A percentile compares a stretch with the other conserved stretches of the same genome.
phyloP scores from a whole-genome alignment of 2,329 filamentous ascomycete species.

The Cryphonectria nitschkei region DNA sequence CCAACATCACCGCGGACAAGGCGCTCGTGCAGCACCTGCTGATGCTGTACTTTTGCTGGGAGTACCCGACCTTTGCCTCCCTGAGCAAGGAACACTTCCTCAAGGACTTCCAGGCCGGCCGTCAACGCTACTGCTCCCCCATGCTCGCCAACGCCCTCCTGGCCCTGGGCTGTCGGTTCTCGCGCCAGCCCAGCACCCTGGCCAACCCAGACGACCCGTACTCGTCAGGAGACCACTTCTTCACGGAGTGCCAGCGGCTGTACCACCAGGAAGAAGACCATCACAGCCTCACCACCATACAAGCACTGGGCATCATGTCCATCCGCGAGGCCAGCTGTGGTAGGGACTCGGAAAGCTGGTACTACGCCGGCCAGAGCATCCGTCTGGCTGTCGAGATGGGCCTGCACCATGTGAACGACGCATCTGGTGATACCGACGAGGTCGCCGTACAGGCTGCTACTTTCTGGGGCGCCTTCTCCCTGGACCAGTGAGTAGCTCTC shows the following conservation, averaged over 20 bases:
- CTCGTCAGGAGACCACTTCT: conserved; percentile 75
- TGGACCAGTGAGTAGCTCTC: conserved; percentile 60
- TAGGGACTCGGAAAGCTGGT: conserved; percentile 73
- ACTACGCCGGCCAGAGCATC: conserved; percentile 72
- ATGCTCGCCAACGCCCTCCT: conserved; percentile 69
- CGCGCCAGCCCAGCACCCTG: conserved; percentile 65
- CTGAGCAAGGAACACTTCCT: conserved; percentile 74
- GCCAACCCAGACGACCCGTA: conserved; percentile 64
- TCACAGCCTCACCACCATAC: conserved; percentile 70
- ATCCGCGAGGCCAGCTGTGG: conserved; percentile 75
- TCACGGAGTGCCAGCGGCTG: conserved; percentile 67
- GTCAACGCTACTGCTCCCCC: conserved; percentile 68
- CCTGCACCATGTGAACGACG: conserved; percentile 57
- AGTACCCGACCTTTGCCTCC: conserved; percentile 75
- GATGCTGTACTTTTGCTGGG: conserved; percentile 73
- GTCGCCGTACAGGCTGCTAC: conserved; percentile 62
- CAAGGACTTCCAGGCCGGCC: conserved; percentile 64
- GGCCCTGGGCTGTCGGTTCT: conserved; percentile 70
- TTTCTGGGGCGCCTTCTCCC: conserved; percentile 65
- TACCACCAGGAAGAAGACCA: conserved; percentile 61
- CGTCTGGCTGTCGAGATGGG: conserved; percentile 74
- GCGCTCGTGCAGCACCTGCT: conserved; percentile 66
- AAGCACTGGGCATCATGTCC: conserved; percentile 77
- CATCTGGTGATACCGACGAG: conserved; percentile 53
- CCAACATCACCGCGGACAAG: conserved; percentile 60